phyloP scores from a whole-genome alignment of 805 yeast genomes.

The Pichia paraexigua region DNA sequence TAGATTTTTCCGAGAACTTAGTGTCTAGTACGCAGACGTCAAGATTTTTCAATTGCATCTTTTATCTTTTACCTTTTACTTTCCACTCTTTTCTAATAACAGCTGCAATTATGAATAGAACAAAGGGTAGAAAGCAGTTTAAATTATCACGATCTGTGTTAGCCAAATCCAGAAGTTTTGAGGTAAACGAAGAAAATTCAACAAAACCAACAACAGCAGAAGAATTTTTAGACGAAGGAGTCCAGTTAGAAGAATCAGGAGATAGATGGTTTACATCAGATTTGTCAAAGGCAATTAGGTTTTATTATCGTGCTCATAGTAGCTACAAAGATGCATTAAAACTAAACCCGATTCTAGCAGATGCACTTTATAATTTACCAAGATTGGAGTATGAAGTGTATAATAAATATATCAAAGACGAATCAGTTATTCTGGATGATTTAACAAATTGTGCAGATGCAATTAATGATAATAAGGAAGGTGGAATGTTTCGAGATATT shows the following conservation, averaged over 20 bases:
- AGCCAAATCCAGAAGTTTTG: slow-evolving; percentile 5
- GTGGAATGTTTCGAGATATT: slow-evolving; percentile 35
- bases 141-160: slow-evolving; percentile 13
- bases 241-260: slow-evolving; percentile 63
- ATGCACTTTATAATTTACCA: slow-evolving; percentile 51
- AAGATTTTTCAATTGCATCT: not conserved
- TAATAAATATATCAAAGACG: slow-evolving; percentile 39
- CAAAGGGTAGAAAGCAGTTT: slow-evolving; percentile 5
- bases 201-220: slow-evolving; percentile 35
- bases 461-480: slow-evolving; percentile 11
- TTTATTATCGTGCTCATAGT: slow-evolving; percentile 50
- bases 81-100: not conserved
- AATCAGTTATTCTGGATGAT: slow-evolving; percentile 32
- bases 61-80: not conserved
- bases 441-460: slow-evolving; percentile 29
- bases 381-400: slow-evolving; percentile 55
- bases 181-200: not conserved
- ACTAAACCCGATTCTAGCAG: slow-evolving; percentile 25
- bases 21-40: not conserved
- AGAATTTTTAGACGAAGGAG: slow-evolving; percentile 49
- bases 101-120: not conserved
- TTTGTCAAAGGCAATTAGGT: slow-evolving; percentile 52
- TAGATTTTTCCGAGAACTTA: not conserved
- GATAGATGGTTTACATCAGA: slow-evolving; percentile 69
- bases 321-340: slow-evolving; percentile 34